Conservation (phyloP, 257 asterid genomes). For the Solanum lignicaule region DNA sequence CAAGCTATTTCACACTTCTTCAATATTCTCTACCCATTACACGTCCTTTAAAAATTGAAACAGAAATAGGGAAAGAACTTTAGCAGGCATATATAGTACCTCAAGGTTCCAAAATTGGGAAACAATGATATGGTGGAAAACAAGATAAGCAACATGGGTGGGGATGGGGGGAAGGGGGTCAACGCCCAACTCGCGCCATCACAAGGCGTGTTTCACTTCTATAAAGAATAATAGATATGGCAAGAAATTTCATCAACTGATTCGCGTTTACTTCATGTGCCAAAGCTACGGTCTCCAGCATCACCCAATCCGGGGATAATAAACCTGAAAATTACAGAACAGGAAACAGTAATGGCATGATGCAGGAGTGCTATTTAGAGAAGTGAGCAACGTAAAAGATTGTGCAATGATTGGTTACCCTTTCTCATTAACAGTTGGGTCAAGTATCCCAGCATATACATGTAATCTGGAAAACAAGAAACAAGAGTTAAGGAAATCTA, state of each 20-base stretch:
- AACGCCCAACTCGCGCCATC: background rate
- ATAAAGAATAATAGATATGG: background rate
- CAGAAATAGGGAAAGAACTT: background rate
- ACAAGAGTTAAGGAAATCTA: background rate
- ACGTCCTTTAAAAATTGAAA: background rate
- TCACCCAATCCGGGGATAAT: slow-evolving; percentile 94
- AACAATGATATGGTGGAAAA: background rate
- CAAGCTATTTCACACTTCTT: background rate
- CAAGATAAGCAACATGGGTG: background rate
- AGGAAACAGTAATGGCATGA: background rate
- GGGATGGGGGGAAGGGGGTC: background rate
- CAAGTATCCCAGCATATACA: slow-evolving; percentile 82
- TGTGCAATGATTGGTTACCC: slow-evolving; percentile 38
- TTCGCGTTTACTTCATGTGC: slow-evolving; percentile 32
- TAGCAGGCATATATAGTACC: background rate
- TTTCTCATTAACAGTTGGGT: slow-evolving; percentile 64
- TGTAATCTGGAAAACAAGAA: slow-evolving; percentile 57
- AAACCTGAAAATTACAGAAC: slow-evolving; percentile 43
- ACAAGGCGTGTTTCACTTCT: background rate
- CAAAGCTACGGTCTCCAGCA: slow-evolving; percentile 95
- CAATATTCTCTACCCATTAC: background rate
- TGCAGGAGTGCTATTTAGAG: background rate
- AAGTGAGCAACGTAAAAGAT: background rate
- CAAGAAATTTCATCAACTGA: background rate
- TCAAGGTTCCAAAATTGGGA: background rate